Evolutionary conservation across 108 stramenopile species (phyloP), one percentile per base, ranked within the genome.

Genomic region (Skeletonema marinoi): DNA sequence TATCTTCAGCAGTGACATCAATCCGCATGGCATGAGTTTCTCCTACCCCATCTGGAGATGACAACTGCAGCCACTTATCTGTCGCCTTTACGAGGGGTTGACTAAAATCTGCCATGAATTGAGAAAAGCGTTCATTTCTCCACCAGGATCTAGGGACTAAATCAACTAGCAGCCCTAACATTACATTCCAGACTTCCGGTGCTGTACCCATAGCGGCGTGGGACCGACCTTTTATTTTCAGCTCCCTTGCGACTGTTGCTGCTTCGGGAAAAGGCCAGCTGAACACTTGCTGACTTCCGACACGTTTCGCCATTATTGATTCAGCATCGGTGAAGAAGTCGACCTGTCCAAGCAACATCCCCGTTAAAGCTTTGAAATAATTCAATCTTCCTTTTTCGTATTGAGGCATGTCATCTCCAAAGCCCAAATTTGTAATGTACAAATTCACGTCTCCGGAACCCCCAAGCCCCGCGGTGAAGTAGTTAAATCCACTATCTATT

Each of bases 181-280:
- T 86, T 54, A 35, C 62, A 71, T 89, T 89, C 89, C 89, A 89
- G 5, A 82, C n/a, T 36, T 78, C 89, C 0, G 89, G 89, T 36
- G 89, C 87, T 14, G 89, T 89, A 3, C 89, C 89, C 89, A 89
- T 89, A 59, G 77, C 82, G 3, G 89, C 87, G 31, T 33, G 71
- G 16, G 89, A 89, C 31, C 66, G 66, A 9, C 87, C 89, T 19
- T 50, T 32, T 70, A 70, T 59, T 7, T 60, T 14, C 21, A 89
- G 59, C 32, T 83, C 56, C 32, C 65, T 76, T 44, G 85, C 79
- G 32, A 86, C 85, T 13, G 89, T 89, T 17, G 87, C 89, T 17
- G 89, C 89, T 70, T 89, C 89, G 12, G 89, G 89, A 84, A 89
- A 89, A 32, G 89, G 89, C 89, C 89, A 89, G 16, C 85, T 75